Conservation (phyloP, 2,329 filamentous ascomycete species). For the Ophidiomyces ophidiicola region DNA sequence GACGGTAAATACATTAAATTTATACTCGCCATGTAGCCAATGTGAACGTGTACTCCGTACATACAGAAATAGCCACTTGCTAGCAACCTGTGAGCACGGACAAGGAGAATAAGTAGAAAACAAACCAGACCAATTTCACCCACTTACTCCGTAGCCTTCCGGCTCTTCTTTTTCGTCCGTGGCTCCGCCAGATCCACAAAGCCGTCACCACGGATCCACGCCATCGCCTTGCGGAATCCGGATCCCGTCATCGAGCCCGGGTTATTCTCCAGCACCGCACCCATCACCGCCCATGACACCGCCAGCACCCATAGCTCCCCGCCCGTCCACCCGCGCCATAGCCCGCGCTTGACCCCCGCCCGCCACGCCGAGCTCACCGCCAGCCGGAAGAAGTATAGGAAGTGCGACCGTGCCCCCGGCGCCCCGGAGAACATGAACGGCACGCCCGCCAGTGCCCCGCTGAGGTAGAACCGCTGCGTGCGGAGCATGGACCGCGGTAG, state of each 20-base stretch:
- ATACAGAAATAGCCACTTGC: no score
- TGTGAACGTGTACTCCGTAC: no score
- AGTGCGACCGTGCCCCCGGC: constrained; percentile 43
- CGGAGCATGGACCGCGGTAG: constrained; percentile 64
- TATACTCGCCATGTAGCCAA: no score
- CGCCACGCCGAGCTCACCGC: constrained; percentile 81
- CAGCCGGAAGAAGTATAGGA: constrained; percentile 66
- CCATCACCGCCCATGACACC: constrained; percentile 62
- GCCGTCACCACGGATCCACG: constrained; percentile 62
- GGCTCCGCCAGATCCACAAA: constrained; percentile 55
- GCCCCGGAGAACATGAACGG: constrained; percentile 58
- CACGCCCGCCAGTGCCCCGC: constrained; percentile 70
- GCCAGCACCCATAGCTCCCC: constrained; percentile 81
- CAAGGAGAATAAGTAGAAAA: no score
- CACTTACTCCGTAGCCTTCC: constrained; percentile 17
- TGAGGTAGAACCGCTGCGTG: constrained; percentile 78
- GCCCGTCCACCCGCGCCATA: constrained; percentile 71
- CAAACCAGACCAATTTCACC: no score
- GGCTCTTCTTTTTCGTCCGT: constrained; percentile 29
- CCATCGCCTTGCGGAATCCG: constrained; percentile 57
- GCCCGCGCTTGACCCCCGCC: constrained; percentile 77
- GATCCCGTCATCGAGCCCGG: constrained; percentile 55
- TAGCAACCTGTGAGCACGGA: no score
- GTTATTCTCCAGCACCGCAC: constrained; percentile 62
- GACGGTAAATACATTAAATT: no score